Evolutionary conservation across 768 basidiomycete genomes (phyloP).

Genomic region (Hygrocybe coccinea): DNA sequence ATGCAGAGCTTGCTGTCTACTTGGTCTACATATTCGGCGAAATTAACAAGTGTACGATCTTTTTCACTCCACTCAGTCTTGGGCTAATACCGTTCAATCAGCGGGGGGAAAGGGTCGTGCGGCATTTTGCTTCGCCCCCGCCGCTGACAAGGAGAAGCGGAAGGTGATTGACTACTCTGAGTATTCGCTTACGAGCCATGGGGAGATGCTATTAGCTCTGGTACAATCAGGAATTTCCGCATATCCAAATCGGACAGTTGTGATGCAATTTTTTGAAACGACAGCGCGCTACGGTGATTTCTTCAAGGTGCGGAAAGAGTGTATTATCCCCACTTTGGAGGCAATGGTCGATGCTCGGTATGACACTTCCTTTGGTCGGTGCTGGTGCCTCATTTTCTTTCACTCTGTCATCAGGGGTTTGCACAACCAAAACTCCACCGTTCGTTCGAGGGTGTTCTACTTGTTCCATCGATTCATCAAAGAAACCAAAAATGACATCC

Average conservation of each 20-base stretch:
- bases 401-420: conserved; percentile 57
- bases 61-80: background rate
- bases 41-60: conserved; percentile 72
- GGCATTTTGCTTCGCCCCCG: conserved; percentile 78
- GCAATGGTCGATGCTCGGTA: conserved; percentile 83
- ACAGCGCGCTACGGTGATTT: conserved; percentile 91
- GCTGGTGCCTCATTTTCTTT: conserved; percentile 3
- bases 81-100: conserved; percentile 22
- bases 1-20: conserved; percentile 90
- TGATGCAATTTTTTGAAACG: conserved; percentile 90
- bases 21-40: conserved; percentile 93
- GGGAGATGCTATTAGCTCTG: conserved; percentile 82
- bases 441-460: conserved; percentile 81
- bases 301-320: conserved; percentile 89
- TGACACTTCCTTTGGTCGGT: conserved; percentile 22
- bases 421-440: conserved; percentile 65
- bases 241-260: conserved; percentile 80
- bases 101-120: conserved; percentile 76
- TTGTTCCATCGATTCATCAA: conserved; percentile 90
- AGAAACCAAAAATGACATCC: conserved; percentile 74
- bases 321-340: conserved; percentile 80
- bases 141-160: conserved; percentile 61
- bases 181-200: conserved; percentile 83
- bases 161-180: conserved; percentile 67
- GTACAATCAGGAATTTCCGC: conserved; percentile 76